A percentile compares a stretch with the other conserved stretches of the same genome.
These are phyloP conservation scores for Saccharomyces hybrid DNA, from an alignment of 1,139 yeast genomes.

Conservation along the genomic window DNA sequence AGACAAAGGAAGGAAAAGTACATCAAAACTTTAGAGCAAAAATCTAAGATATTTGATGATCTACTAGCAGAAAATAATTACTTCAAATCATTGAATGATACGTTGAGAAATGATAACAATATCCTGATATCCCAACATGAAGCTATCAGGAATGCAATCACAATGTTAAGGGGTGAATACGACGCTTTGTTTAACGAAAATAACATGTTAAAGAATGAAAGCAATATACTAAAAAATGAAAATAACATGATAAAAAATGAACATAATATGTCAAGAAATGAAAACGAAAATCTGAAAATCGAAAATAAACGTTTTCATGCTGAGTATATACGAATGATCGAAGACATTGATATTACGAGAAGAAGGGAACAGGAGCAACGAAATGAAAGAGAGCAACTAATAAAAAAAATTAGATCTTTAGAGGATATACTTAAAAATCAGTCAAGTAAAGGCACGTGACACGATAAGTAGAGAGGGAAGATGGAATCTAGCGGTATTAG, in stretches of 20 bases:
- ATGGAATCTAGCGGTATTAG: not conserved
- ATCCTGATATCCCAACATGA: not conserved
- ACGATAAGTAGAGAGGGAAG: not conserved
- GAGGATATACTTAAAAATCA: not conserved
- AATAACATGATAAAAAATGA: not conserved
- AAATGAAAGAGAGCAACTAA: not conserved
- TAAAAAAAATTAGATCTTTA: not conserved
- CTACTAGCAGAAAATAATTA: conserved; percentile 56
- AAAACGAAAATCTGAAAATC: not conserved
- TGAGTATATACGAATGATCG: not conserved
- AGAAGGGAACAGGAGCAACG: not conserved
- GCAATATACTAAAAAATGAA: not conserved
- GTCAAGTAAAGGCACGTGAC: not conserved
- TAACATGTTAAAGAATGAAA: conserved; percentile 3
- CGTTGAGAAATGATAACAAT: conserved; percentile 34
- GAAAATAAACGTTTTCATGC: not conserved
- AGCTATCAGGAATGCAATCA: not conserved
- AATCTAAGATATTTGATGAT: conserved; percentile 53
- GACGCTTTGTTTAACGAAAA: conserved; percentile 6
- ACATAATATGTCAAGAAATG: not conserved
- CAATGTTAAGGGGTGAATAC: not conserved
- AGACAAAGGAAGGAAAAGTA: conserved; percentile 71
- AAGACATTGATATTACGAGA: not conserved
- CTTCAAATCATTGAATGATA: conserved; percentile 59
- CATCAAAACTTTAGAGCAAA: conserved; percentile 65